Conservation (phyloP, 2,329 filamentous ascomycete genomes). For the Monosporascus cannonballus region DNA sequence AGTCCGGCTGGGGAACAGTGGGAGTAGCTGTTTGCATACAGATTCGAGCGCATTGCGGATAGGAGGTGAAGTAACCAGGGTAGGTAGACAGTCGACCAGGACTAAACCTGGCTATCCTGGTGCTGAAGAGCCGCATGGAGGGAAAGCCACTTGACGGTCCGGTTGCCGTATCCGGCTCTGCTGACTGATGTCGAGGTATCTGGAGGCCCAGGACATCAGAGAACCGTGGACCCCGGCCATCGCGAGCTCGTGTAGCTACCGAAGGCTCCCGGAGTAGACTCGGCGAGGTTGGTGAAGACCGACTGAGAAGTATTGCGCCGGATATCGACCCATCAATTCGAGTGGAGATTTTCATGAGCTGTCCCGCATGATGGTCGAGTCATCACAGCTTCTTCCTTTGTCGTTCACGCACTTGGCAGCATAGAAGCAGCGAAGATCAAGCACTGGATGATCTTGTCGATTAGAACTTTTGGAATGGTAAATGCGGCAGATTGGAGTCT, state of each 20-base stretch:
- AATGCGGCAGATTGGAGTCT: background rate
- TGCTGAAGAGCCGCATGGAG: conserved; percentile 2
- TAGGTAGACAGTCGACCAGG: conserved; percentile 13
- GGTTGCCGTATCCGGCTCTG: background rate
- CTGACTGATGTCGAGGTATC: background rate
- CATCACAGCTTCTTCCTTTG: conserved; percentile 22
- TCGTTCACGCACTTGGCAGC: background rate
- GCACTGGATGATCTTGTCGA: background rate
- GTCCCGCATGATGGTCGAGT: conserved; percentile 33
- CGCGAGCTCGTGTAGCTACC: conserved; percentile 5
- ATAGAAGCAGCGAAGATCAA: background rate
- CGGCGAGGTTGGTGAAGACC: conserved; percentile 31
- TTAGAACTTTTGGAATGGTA: background rate
- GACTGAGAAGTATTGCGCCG: conserved; percentile 46
- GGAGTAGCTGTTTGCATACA: conserved; percentile 16
- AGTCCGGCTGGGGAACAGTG: background rate
- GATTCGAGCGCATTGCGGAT: conserved; percentile 9
- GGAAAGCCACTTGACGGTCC: background rate
- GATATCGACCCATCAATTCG: conserved; percentile 56
- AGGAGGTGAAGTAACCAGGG: conserved; percentile 16
- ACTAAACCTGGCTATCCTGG: conserved; percentile 2
- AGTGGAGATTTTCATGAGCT: conserved; percentile 55
- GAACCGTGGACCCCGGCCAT: conserved; percentile 3
- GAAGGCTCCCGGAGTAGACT: conserved; percentile 2
- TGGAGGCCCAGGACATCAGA: background rate